phyloP scores from a whole-genome alignment of 202 grass and related monocot species.

The Saccharum hybrid region DNA sequence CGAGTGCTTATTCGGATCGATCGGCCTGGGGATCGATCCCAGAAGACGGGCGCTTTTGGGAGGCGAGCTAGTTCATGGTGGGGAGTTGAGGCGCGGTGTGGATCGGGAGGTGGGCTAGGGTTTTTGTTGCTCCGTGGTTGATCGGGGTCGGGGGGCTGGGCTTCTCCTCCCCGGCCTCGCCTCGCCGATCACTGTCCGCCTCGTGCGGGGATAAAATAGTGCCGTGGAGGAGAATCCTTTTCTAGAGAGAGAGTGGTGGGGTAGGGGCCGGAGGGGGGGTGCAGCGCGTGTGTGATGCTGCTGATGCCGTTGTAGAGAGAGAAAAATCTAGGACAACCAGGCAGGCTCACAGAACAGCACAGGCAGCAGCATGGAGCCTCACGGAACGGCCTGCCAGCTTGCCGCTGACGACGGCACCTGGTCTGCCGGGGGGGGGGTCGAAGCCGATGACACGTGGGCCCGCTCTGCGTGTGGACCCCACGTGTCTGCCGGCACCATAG shows the following conservation, averaged over 20 bases:
- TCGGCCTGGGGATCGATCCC: slow-evolving; percentile 17
- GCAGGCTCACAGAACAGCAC: no score
- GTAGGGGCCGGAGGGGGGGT: not conserved
- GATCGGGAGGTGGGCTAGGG: not conserved
- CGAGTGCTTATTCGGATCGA: not conserved
- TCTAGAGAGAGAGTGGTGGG: not conserved
- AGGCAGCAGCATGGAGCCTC: not conserved
- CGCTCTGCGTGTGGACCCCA: rapidly evolving
- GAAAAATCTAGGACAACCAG: not conserved
- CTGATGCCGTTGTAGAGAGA: not conserved
- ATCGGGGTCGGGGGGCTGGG: not conserved
- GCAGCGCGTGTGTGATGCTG: slow-evolving; percentile 8
- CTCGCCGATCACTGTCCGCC: not conserved
- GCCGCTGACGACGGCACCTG: not conserved
- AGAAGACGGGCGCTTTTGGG: not conserved
- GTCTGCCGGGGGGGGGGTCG: not conserved
- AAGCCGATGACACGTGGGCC: not conserved
- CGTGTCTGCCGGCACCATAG: not conserved
- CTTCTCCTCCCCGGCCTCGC: not conserved
- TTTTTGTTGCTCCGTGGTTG: not conserved
- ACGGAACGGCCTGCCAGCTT: slow-evolving; percentile 4
- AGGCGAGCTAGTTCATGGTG: not conserved
- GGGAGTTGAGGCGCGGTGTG: no score
- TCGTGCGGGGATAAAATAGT: slow-evolving; percentile 15
- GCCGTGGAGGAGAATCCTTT: slow-evolving; percentile 21